Evolutionary conservation across 345 rosid species (phyloP), one percentile per base, ranked within the genome.

Genomic region (Tarenaya hassleriana): DNA sequence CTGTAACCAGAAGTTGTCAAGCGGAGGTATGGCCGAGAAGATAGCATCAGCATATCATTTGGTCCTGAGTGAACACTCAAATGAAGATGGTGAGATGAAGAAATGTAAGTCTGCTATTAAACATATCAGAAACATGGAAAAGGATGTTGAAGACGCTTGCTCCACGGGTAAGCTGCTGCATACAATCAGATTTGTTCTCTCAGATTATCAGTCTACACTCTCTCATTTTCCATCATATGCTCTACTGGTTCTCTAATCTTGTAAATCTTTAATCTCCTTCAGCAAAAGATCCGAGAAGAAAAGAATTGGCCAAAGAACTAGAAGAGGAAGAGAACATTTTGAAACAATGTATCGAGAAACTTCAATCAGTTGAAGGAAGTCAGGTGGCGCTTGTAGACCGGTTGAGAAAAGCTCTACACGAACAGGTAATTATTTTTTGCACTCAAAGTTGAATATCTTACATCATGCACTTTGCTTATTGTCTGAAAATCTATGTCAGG

Each of bases 21-120:
- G 81, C 55, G 95, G 98, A 49, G 77, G 94, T 39, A 61, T 75
- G 10, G 88, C 94, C 34, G 97, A 92, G 75, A 88, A 85, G 76
- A 85, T 92, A 61, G 80, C 88, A 34, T 88, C 97, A 0, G 97
- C 98, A 12, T 83, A 77, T 67, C 88, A 88, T 65, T 24, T 53
- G 77, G 77, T 92, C 14, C 75, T 78, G 34, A 72, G 81, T 55
- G 98, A 88, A 27, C 82, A 77, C 38, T 57, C 76, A n/a, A 76
- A 70, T 40, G 95, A 92, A 69, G 98, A 88, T 56, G 78, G 69
- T 38, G 95, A 85, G 73, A 85, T 83, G 91, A 79, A 55, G 38
- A 81, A 74, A 56, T 92, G 97, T 56, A 83, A 81, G 60, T 79
- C 97, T 51, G 78, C 79, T 1, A 75, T 77, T 64, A 78, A 74